Evolutionary conservation across 768 basidiomycete species (phyloP).

Genomic region (Trametes meyenii): DNA sequence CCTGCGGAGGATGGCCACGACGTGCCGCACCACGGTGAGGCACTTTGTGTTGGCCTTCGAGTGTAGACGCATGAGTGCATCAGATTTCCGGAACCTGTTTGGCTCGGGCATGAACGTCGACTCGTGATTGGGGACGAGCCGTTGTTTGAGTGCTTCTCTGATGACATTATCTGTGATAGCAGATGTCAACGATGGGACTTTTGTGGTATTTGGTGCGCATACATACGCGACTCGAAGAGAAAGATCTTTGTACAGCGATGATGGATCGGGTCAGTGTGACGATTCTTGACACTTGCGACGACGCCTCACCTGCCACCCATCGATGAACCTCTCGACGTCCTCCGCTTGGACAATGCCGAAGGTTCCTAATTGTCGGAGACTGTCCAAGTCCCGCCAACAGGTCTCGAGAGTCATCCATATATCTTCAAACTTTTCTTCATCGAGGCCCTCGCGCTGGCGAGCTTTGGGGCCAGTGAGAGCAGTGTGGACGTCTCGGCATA

Average conservation of each 20-base stretch:
- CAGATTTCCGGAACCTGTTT: slow-evolving; percentile 29
- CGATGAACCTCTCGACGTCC: slow-evolving; percentile 69
- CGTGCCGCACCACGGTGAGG: slow-evolving; percentile 46
- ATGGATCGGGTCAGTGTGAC: slow-evolving; percentile 6
- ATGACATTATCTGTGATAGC: slow-evolving; percentile 72
- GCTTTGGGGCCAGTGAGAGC: slow-evolving; percentile 82
- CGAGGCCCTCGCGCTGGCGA: slow-evolving; percentile 56
- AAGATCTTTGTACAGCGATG: slow-evolving; percentile 57
- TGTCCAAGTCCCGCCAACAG: slow-evolving; percentile 85
- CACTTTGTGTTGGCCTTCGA: slow-evolving; percentile 48
- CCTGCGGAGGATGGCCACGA: slow-evolving; percentile 51
- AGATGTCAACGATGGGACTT: slow-evolving; percentile 9
- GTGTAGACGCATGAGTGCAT: slow-evolving; percentile 41
- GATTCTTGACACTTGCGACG: slow-evolving; percentile 3
- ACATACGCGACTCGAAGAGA: slow-evolving; percentile 87
- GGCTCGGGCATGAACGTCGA: slow-evolving; percentile 22
- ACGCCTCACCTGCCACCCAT: slow-evolving; percentile 83
- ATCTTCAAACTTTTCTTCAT: slow-evolving; percentile 65
- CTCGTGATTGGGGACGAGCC: slow-evolving; percentile 37
- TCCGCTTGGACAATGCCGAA: slow-evolving; percentile 47
- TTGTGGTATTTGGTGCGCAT: not conserved
- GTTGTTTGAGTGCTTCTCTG: slow-evolving; percentile 78
- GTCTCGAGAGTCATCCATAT: slow-evolving; percentile 85
- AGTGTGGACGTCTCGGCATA: slow-evolving; percentile 77
- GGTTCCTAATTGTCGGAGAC: slow-evolving; percentile 49